These are phyloP conservation scores for Lactifluus volemus DNA, from an alignment of 768 basidiomycete genomes.

Conservation along the genomic window DNA sequence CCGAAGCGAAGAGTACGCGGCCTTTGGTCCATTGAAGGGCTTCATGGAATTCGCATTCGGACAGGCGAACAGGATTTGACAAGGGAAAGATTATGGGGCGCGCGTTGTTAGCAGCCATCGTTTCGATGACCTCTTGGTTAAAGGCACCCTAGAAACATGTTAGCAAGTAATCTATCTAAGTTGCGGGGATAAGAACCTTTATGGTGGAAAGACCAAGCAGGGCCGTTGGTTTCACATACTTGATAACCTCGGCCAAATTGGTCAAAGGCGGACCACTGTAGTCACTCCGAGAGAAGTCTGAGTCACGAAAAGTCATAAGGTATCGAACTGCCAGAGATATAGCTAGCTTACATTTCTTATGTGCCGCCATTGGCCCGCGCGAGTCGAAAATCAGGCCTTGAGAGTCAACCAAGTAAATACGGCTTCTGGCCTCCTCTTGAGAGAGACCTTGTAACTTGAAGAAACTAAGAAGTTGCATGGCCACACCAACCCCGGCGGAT, in stretches of 20 bases:
- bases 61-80: conserved; percentile 78
- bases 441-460: conserved; percentile 74
- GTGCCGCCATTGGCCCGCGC: conserved; percentile 64
- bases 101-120: conserved; percentile 72
- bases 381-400: conserved; percentile 75
- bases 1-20: conserved; percentile 75
- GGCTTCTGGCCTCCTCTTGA: conserved; percentile 63
- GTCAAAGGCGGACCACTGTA: conserved; percentile 70
- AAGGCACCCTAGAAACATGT: conserved; percentile 52
- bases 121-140: conserved; percentile 54
- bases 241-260: conserved; percentile 66
- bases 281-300: conserved; percentile 78
- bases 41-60: conserved; percentile 73
- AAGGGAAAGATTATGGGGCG: conserved; percentile 90
- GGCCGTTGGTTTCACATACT: conserved; percentile 79
- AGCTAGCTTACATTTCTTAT: conserved; percentile 63
- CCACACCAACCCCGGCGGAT: conserved; percentile 88
- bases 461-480: conserved; percentile 81
- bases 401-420: conserved; percentile 80
- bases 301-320: conserved; percentile 2
- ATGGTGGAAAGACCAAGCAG: conserved; percentile 87
- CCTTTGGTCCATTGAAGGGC: conserved; percentile 68
- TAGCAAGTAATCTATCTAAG: not conserved
- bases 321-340: not conserved
- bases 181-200: conserved; percentile 30